Conservation (phyloP, 352 stramenopile genomes). For the Plasmopara halstedii region DNA sequence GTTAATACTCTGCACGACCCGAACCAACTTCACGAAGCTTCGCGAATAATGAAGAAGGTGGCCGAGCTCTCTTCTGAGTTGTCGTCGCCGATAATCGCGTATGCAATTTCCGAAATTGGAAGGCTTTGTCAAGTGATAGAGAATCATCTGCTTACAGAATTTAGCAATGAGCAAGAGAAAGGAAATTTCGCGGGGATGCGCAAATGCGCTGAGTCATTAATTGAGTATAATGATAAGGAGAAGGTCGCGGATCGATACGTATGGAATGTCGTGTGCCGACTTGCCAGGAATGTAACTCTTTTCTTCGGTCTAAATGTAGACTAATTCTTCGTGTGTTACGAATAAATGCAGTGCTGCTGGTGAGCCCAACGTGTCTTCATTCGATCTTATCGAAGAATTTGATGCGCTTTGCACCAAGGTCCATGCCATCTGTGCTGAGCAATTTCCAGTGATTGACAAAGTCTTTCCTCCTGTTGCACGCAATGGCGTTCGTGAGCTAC, state of each 20-base stretch:
- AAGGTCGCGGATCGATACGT: conserved; percentile 77
- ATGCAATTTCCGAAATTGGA: conserved; percentile 64
- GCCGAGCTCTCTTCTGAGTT: conserved; percentile 61
- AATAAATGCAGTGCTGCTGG: conserved; percentile 11
- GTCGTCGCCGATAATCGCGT: conserved; percentile 43
- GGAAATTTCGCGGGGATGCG: conserved; percentile 40
- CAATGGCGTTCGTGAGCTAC: conserved; percentile 48
- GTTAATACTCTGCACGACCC: conserved; percentile 64
- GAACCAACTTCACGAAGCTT: conserved; percentile 60
- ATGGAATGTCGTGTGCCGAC: conserved; percentile 74
- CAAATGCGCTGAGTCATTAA: conserved; percentile 56
- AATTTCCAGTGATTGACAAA: conserved; percentile 56
- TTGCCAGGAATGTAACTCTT: conserved; percentile 33
- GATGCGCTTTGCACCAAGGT: conserved; percentile 55
- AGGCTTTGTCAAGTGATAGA: conserved; percentile 68
- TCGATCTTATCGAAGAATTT: conserved; percentile 60
- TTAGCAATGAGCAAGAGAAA: conserved; percentile 63
- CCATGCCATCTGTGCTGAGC: conserved; percentile 48
- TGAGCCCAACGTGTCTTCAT: conserved; percentile 15
- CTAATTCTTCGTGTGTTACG: not conserved
- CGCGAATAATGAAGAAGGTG: conserved; percentile 68
- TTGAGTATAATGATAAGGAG: conserved; percentile 79
- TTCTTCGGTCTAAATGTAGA: not conserved
- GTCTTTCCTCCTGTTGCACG: conserved; percentile 43
- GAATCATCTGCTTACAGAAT: conserved; percentile 64